phyloP scores from a whole-genome alignment of 73 alveolate genomes.

The Tetrahymena elliotti region DNA sequence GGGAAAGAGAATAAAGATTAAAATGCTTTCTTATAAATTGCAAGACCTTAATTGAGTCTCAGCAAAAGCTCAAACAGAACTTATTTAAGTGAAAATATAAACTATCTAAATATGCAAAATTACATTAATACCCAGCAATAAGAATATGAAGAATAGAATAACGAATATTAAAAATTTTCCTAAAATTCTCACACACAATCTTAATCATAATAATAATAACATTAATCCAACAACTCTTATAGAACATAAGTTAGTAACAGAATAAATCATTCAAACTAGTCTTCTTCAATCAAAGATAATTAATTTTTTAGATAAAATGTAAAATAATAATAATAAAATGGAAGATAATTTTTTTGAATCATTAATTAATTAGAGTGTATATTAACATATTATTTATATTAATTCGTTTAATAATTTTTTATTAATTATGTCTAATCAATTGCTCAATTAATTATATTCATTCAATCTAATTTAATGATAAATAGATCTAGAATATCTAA shows the following conservation, averaged over 20 bases:
- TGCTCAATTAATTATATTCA: too few species aligned
- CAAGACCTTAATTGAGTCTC: neutral
- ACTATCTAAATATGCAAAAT: neutral
- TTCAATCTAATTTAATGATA: too few species aligned
- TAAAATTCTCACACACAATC: neutral
- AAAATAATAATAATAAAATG: too few species aligned
- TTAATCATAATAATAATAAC: too few species aligned
- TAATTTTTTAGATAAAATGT: neutral
- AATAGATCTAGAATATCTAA: neutral
- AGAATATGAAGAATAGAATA: neutral
- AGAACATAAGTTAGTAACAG: neutral
- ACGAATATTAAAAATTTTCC: neutral
- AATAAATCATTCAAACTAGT: neutral
- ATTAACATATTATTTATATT: too few species aligned
- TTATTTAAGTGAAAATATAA: neutral
- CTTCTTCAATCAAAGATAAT: neutral
- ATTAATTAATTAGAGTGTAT: too few species aligned
- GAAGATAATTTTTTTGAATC: too few species aligned
- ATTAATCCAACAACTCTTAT: neutral
- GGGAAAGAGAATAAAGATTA: neutral
- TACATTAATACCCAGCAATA: neutral
- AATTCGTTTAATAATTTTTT: too few species aligned
- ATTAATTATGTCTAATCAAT: too few species aligned
- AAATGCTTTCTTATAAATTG: neutral
- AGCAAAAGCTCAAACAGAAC: neutral